Evolutionary conservation across 345 rosid genomes (phyloP).

Genomic region (Cochlearia excelsa): DNA sequence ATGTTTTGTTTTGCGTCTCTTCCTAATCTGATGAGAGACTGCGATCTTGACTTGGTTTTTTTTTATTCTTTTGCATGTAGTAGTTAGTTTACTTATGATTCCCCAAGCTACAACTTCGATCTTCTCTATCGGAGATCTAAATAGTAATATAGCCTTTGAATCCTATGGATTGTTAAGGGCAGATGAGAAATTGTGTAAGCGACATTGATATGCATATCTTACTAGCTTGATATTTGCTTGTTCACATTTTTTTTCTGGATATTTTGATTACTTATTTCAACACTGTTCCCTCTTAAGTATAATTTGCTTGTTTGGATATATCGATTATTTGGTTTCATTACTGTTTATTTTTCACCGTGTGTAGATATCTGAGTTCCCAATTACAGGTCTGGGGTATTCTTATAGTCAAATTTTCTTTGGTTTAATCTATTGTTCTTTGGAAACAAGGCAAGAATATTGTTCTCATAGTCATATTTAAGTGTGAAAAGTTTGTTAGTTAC

Average conservation of each 20-base stretch:
- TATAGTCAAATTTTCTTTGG: neutral
- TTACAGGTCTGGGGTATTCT: neutral
- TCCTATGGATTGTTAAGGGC: neutral
- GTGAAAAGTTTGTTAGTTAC: neutral
- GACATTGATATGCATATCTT: neutral
- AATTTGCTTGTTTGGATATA: constrained; percentile 3
- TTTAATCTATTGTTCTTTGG: neutral
- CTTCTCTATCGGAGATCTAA: neutral
- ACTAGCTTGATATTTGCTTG: neutral
- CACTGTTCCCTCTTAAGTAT: constrained; percentile 14
- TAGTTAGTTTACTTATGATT: constrained; percentile 6
- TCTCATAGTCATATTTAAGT: neutral
- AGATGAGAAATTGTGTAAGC: neutral
- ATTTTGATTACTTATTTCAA: neutral
- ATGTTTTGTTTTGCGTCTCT: neutral
- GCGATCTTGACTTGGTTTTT: constrained; percentile 4
- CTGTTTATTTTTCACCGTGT: neutral
- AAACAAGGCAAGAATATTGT: no score
- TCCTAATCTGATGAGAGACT: neutral
- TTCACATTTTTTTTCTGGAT: neutral
- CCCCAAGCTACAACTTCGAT: neutral
- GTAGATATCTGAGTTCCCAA: constrained; percentile 15
- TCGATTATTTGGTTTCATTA: no score
- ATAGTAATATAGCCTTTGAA: neutral
- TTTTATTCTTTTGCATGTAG: constrained; percentile 21